Conservation (phyloP, 306 rosid species). For the Prunus salicina region DNA sequence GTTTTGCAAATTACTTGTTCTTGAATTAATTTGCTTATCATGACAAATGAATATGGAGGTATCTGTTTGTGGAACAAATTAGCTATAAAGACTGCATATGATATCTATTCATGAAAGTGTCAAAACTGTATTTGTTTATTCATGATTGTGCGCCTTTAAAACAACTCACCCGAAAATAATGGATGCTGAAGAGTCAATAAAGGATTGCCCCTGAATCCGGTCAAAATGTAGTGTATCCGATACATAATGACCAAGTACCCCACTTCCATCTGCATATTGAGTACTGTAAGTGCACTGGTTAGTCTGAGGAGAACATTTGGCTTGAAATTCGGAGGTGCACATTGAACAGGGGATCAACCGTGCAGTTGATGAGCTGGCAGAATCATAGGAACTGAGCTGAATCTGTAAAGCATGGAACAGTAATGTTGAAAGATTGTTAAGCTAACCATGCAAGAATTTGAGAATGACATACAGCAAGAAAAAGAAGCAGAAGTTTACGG, state of each 20-base stretch:
- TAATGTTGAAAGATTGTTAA: neutral
- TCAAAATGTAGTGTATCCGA: conserved; percentile 66
- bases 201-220: conserved; percentile 70
- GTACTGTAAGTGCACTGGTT: conserved; percentile 78
- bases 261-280: conserved; percentile 88
- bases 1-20: no score
- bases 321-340: conserved; percentile 57
- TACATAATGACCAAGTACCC: conserved; percentile 72
- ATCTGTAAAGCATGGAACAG: conserved; percentile 47
- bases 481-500: conserved; percentile 44
- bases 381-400: conserved; percentile 77
- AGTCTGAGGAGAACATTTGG: conserved; percentile 60
- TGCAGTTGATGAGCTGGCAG: conserved; percentile 59
- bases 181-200: conserved; percentile 56
- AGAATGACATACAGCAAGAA: conserved; percentile 9
- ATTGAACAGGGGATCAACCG: conserved; percentile 59
- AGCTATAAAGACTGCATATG: no score
- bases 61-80: no score
- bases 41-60: no score
- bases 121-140: no score
- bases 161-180: conserved; percentile 83
- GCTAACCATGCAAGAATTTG: conserved; percentile 1
- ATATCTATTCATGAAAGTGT: no score
- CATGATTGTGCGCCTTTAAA: neutral
- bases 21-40: no score